Evolutionary conservation across 129 eudicot species (phyloP).

Genomic region (Arctium lappa): DNA sequence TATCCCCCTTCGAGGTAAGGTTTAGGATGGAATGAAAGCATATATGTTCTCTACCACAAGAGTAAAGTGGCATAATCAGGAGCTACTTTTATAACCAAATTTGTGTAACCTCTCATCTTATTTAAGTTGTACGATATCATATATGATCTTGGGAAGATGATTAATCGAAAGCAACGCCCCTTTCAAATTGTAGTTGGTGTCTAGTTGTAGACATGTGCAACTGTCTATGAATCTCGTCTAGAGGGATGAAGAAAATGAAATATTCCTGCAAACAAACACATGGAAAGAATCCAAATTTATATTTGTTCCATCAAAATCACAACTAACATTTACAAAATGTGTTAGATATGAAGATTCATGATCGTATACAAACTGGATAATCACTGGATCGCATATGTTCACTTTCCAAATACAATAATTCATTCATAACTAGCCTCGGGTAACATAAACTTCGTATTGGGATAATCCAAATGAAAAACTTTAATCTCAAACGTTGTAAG

Average conservation of each 20-base stretch:
- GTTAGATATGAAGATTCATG: too few relatives aligned
- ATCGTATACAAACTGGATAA: too few relatives aligned
- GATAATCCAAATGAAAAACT: too few relatives aligned
- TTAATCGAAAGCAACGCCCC: background rate
- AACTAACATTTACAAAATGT: background rate
- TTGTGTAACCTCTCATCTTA: constrained; percentile 9
- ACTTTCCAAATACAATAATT: too few relatives aligned
- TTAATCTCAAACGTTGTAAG: too few relatives aligned
- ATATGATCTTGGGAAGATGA: background rate
- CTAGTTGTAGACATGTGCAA: background rate
- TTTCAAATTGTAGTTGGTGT: background rate
- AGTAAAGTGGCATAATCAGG: background rate
- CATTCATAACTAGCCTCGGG: too few relatives aligned
- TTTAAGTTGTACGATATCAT: background rate
- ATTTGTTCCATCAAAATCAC: background rate
- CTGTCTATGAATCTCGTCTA: background rate
- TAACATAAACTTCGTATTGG: too few relatives aligned
- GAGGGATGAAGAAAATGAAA: background rate
- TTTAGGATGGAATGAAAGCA: background rate
- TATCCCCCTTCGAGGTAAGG: background rate
- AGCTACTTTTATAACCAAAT: background rate
- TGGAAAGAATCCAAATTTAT: background rate
- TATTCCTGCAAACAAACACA: background rate
- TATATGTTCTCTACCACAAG: too few relatives aligned
- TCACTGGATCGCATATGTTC: too few relatives aligned